These are phyloP conservation scores for Galeopsis tetrahit DNA, from an alignment of 257 asterid genomes.

Conservation along the genomic window DNA sequence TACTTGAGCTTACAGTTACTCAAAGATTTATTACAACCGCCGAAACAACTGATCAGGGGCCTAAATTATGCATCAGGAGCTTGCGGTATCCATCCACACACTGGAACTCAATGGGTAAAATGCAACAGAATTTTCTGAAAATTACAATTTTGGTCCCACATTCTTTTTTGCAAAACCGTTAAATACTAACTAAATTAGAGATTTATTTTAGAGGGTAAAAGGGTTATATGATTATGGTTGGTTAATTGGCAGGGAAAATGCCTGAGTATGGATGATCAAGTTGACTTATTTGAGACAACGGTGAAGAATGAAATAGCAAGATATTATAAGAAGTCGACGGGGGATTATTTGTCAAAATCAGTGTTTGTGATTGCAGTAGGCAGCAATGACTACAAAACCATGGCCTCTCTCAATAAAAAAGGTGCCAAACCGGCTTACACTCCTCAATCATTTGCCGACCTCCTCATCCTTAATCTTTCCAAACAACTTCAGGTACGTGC, in stretches of 20 bases:
- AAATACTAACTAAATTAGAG: too few relatives aligned
- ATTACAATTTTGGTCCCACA: too few relatives aligned
- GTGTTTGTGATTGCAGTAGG: slow-evolving; percentile 55
- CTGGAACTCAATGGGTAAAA: slow-evolving; percentile 61
- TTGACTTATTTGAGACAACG: slow-evolving; percentile 42
- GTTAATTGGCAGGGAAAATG: slow-evolving; percentile 44
- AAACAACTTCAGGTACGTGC: slow-evolving; percentile 51
- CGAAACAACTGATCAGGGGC: slow-evolving; percentile 39
- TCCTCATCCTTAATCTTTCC: slow-evolving; percentile 49
- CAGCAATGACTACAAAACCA: slow-evolving; percentile 59
- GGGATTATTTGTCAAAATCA: slow-evolving; percentile 52
- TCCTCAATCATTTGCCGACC: slow-evolving; percentile 54
- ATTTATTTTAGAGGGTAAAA: too few relatives aligned
- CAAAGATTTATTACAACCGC: background rate
- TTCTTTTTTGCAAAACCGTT: too few relatives aligned
- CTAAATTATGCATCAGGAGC: slow-evolving; percentile 78
- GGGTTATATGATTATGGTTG: background rate
- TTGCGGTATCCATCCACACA: slow-evolving; percentile 71
- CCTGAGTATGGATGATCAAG: slow-evolving; percentile 55
- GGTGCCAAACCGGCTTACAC: slow-evolving; percentile 32
- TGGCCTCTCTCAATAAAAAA: slow-evolving; percentile 17
- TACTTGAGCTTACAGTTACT: slow-evolving; percentile 38
- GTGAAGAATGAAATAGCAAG: slow-evolving; percentile 38
- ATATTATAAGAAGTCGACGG: background rate
- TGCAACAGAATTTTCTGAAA: background rate